A percentile compares a stretch with the other conserved stretches of the same genome.
phyloP scores from a whole-genome alignment of 1,139 yeast species.

The Scheffersomyces segobiensis region DNA sequence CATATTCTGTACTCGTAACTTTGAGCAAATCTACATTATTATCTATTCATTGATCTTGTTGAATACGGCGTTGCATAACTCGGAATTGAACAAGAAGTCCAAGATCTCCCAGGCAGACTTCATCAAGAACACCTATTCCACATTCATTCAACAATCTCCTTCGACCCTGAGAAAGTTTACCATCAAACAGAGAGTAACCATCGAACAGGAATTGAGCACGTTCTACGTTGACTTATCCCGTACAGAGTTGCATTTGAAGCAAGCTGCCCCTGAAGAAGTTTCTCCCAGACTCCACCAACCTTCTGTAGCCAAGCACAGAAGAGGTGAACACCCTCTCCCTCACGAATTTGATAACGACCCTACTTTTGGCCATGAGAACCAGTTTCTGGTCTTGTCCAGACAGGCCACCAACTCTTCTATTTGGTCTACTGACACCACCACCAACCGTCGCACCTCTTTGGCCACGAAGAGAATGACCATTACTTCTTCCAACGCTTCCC shows the following conservation, averaged over 20 bases:
- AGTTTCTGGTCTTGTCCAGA: slow-evolving; percentile 20
- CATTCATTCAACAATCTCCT: slow-evolving; percentile 37
- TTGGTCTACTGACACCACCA: slow-evolving; percentile 40
- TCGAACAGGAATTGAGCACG: slow-evolving; percentile 44
- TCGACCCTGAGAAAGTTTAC: slow-evolving; percentile 29
- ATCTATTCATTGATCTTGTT: slow-evolving; percentile 72
- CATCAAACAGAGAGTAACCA: slow-evolving; percentile 41
- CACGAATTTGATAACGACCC: neutral
- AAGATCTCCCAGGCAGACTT: slow-evolving; percentile 51
- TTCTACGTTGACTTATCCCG: slow-evolving; percentile 43
- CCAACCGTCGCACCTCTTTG: slow-evolving; percentile 27
- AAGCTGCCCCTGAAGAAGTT: slow-evolving; percentile 13
- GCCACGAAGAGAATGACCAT: slow-evolving; percentile 34
- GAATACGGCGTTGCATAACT: slow-evolving; percentile 68
- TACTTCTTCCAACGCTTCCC: slow-evolving; percentile 33
- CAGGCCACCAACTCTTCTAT: slow-evolving; percentile 36
- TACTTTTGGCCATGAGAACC: neutral
- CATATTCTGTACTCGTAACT: slow-evolving; percentile 51
- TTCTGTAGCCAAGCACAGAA: neutral
- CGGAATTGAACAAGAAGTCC: slow-evolving; percentile 40
- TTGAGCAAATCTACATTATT: slow-evolving; percentile 69
- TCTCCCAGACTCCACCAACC: slow-evolving; percentile 1
- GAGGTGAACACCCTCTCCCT: neutral
- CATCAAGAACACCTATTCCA: slow-evolving; percentile 54
- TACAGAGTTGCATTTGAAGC: slow-evolving; percentile 44